Evolutionary conservation across 768 basidiomycete species (phyloP).

Genomic region (Terana coerulea): DNA sequence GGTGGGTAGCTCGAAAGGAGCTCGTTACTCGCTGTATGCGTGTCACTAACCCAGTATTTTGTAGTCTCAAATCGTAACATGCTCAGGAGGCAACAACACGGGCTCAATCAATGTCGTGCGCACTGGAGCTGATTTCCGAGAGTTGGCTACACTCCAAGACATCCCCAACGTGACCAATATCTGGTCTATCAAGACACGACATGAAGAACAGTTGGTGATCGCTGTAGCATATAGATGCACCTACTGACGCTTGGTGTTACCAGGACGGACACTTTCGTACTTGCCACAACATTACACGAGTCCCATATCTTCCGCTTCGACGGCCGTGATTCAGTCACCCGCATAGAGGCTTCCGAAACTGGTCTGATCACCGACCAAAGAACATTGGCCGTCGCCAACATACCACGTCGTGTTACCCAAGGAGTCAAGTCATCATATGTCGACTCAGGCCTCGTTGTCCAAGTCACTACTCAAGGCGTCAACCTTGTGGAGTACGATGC

Average conservation of each 20-base stretch:
- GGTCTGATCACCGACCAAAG: slow-evolving; percentile 46
- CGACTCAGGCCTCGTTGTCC: slow-evolving; percentile 58
- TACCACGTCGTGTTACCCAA: slow-evolving; percentile 34
- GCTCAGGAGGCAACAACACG: slow-evolving; percentile 75
- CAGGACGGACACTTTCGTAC: slow-evolving; percentile 52
- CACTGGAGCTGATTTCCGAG: slow-evolving; percentile 78
- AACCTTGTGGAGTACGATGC: slow-evolving; percentile 54
- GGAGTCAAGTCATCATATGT: slow-evolving; percentile 29
- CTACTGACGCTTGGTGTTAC: not conserved
- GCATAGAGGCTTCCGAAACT: slow-evolving; percentile 30
- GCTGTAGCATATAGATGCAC: not conserved
- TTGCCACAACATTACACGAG: slow-evolving; percentile 56
- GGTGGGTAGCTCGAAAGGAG: too few species aligned
- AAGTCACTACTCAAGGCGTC: slow-evolving; percentile 62
- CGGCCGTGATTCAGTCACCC: slow-evolving; percentile 38
- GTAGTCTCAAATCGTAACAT: slow-evolving; percentile 79
- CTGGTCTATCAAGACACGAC: slow-evolving; percentile 54
- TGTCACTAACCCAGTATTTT: not conserved
- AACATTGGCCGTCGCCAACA: slow-evolving; percentile 64
- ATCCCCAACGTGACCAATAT: slow-evolving; percentile 52
- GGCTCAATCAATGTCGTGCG: slow-evolving; percentile 77
- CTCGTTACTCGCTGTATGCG: not conserved
- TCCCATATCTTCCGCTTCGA: slow-evolving; percentile 54
- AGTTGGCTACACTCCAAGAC: slow-evolving; percentile 55
- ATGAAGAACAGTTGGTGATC: slow-evolving; percentile 45